Evolutionary conservation across 2,329 filamentous ascomycete genomes (phyloP).

Genomic region (Fusarium aywerte): DNA sequence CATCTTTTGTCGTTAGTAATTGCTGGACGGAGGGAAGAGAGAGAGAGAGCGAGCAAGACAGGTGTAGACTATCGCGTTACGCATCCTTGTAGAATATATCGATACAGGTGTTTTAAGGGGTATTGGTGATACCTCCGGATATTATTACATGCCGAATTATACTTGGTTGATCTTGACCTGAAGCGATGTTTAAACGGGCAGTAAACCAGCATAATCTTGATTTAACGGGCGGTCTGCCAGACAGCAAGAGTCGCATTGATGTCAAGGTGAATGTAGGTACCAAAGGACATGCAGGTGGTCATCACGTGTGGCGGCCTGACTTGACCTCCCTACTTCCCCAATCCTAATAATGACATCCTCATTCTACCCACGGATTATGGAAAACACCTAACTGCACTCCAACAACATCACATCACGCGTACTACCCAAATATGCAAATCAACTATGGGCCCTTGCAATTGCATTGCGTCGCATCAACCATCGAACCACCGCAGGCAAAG

Average conservation of each 20-base stretch:
- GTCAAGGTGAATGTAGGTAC: neutral
- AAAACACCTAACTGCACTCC: neutral
- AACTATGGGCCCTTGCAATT: slow-evolving; percentile 13
- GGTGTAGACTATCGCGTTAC: slow-evolving; percentile 37
- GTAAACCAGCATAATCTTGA: neutral
- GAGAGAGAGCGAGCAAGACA: slow-evolving; percentile 1
- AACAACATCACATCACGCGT: slow-evolving; percentile 8
- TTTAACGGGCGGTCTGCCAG: neutral
- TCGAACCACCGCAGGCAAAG: slow-evolving; percentile 28
- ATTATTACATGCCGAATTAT: slow-evolving; percentile 6
- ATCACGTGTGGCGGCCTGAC: slow-evolving; percentile 31
- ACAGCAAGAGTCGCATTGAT: neutral
- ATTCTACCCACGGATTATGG: slow-evolving; percentile 4
- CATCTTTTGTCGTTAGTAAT: slow-evolving; percentile 41
- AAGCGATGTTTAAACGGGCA: neutral
- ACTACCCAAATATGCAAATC: slow-evolving; percentile 17
- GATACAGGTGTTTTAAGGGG: slow-evolving; percentile 18
- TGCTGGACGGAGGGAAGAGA: slow-evolving; percentile 1
- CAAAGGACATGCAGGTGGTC: neutral
- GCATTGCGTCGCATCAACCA: slow-evolving; percentile 16
- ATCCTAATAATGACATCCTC: slow-evolving; percentile 6
- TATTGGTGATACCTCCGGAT: slow-evolving; percentile 8
- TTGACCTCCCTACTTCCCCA: neutral
- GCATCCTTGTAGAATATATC: slow-evolving; percentile 39
- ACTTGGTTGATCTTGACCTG: slow-evolving; percentile 2